A percentile compares a stretch with the other conserved stretches of the same genome.
These are phyloP conservation scores for Mucor racemosus DNA, from an alignment of 371 early-diverging fungal species.

Conservation along the genomic window DNA sequence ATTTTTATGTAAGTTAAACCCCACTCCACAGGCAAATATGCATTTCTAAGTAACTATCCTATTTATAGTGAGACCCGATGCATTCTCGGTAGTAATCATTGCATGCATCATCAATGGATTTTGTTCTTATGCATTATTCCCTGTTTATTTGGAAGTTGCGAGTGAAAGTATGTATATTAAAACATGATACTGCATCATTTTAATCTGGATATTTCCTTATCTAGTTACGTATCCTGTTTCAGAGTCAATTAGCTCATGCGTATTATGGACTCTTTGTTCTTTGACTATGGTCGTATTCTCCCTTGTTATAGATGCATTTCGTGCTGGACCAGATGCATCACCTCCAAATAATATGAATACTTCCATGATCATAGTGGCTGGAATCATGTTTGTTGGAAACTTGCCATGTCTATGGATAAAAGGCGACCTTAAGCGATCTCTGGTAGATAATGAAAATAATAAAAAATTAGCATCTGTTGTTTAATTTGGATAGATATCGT, in stretches of 20 bases:
- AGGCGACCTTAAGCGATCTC: conserved; percentile 37
- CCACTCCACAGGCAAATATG: neutral
- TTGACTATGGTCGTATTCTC: conserved; percentile 36
- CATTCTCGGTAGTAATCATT: conserved; percentile 27
- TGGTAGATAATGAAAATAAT: conserved; percentile 12
- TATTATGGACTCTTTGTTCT: conserved; percentile 33
- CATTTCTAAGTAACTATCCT: neutral
- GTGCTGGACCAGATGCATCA: conserved; percentile 40
- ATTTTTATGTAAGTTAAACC: conserved; percentile 34
- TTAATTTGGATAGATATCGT: no score
- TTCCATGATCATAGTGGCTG: conserved; percentile 29
- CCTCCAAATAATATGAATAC: conserved; percentile 45
- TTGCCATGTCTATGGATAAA: conserved; percentile 40
- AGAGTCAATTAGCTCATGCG: conserved; percentile 37
- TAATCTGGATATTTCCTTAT: neutral
- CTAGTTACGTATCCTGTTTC: conserved; percentile 46
- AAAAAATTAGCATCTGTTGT: neutral
- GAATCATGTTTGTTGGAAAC: conserved; percentile 32
- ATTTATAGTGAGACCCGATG: conserved; percentile 34
- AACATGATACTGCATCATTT: neutral
- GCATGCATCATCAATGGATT: conserved; percentile 35
- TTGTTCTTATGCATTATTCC: conserved; percentile 40
- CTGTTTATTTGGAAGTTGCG: conserved; percentile 39
- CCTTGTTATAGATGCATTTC: conserved; percentile 31
- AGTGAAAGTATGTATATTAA: conserved; percentile 36